These are phyloP conservation scores for Trichoderma oligosporum DNA, from an alignment of 2,329 filamentous ascomycete genomes.

Conservation along the genomic window DNA sequence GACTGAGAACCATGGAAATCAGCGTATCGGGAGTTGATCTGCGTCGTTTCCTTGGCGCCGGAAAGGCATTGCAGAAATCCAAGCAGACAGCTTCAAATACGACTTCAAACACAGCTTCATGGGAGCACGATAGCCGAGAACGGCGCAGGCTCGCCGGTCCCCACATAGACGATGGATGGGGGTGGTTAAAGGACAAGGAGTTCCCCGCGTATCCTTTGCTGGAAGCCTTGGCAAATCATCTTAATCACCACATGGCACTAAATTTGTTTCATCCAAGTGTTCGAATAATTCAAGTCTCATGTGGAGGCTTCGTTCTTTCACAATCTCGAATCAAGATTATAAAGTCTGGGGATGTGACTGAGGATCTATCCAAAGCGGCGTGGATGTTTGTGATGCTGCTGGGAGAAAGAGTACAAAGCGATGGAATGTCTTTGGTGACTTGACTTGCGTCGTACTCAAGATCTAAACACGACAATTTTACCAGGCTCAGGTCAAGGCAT, in stretches of 20 bases:
- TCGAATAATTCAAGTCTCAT: constrained; percentile 50
- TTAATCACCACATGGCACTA: constrained; percentile 51
- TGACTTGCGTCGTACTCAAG: not conserved
- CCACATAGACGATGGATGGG: constrained; percentile 51
- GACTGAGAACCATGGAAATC: constrained; percentile 47
- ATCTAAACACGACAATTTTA: not conserved
- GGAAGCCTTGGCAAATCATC: constrained; percentile 47
- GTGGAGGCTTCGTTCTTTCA: constrained; percentile 53
- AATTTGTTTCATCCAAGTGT: constrained; percentile 56
- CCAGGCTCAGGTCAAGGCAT: not conserved
- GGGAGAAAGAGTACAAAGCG: constrained; percentile 33
- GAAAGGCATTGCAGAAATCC: constrained; percentile 26
- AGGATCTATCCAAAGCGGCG: constrained; percentile 33
- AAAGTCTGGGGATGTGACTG: constrained; percentile 30
- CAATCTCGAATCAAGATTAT: constrained; percentile 50
- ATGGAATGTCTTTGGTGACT: constrained; percentile 18
- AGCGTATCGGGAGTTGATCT: constrained; percentile 49
- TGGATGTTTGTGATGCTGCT: constrained; percentile 39
- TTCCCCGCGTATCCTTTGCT: constrained; percentile 41
- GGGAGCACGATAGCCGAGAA: constrained; percentile 35
- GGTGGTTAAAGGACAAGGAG: constrained; percentile 38
- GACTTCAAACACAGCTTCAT: constrained; percentile 21
- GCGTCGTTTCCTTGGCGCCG: constrained; percentile 43
- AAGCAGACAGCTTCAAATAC: constrained; percentile 11
- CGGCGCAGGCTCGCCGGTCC: constrained; percentile 46